Percentiles rank a stretch among this genome's conserved stretches.
These are phyloP conservation scores for Pythium volutum DNA, from an alignment of 352 stramenopile species.

Conservation along the genomic window DNA sequence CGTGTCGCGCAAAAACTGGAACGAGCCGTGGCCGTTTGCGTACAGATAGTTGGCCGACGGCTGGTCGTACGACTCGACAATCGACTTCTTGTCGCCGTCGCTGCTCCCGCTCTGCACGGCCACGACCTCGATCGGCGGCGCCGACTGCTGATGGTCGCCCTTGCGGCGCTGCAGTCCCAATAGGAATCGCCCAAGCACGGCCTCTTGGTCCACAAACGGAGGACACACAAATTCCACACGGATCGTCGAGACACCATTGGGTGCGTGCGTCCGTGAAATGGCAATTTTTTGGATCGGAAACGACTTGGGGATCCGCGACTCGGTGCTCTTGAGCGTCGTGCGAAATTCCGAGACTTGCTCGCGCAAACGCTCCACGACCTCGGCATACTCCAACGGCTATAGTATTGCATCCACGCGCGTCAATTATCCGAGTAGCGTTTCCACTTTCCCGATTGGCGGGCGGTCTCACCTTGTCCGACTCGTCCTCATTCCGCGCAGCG, in stretches of 20 bases:
- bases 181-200: slow-evolving; percentile 69
- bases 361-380: slow-evolving; percentile 67
- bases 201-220: slow-evolving; percentile 71
- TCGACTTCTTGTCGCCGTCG: slow-evolving; percentile 43
- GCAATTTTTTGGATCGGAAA: slow-evolving; percentile 83
- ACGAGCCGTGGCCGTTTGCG: slow-evolving; percentile 66
- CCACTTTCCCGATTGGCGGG: neutral
- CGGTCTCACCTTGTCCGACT: slow-evolving; percentile 18
- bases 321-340: slow-evolving; percentile 61
- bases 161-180: slow-evolving; percentile 41
- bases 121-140: slow-evolving; percentile 50
- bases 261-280: slow-evolving; percentile 72
- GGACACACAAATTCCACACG: slow-evolving; percentile 81
- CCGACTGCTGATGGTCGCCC: neutral
- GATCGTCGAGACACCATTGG: slow-evolving; percentile 82
- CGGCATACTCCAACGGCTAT: slow-evolving; percentile 59
- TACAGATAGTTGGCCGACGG: slow-evolving; percentile 75
- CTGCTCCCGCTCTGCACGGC: slow-evolving; percentile 31
- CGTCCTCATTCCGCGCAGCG: slow-evolving; percentile 3
- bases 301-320: slow-evolving; percentile 68
- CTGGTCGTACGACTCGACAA: slow-evolving; percentile 66
- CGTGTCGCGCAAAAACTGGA: slow-evolving; percentile 72
- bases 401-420: neutral
- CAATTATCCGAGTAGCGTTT: neutral
- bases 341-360: slow-evolving; percentile 78